These are phyloP conservation scores for Diaporthe citri DNA, from an alignment of 2,329 filamentous ascomycete genomes.

Conservation along the genomic window DNA sequence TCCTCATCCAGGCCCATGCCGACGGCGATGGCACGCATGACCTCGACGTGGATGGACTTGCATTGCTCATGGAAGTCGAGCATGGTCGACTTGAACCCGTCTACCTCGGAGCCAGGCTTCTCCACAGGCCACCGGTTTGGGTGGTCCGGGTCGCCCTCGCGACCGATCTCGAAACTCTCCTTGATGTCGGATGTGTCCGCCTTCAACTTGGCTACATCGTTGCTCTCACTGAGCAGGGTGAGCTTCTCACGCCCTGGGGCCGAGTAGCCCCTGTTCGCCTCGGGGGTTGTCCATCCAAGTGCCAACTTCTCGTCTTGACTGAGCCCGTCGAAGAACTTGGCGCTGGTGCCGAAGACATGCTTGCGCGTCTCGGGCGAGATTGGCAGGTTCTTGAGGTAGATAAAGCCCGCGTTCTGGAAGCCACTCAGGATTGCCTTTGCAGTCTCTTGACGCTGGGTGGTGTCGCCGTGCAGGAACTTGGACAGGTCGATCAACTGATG, in stretches of 20 bases:
- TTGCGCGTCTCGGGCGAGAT: constrained; percentile 71
- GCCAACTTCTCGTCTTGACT: constrained; percentile 72
- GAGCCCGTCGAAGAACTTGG: constrained; percentile 76
- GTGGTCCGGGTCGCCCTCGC: constrained; percentile 67
- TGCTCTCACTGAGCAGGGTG: constrained; percentile 64
- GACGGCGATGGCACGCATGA: constrained; percentile 89
- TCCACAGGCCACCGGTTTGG: constrained; percentile 83
- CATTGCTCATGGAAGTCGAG: constrained; percentile 79
- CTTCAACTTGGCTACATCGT: constrained; percentile 70
- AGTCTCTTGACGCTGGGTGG: constrained; percentile 70
- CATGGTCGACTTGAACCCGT: constrained; percentile 80
- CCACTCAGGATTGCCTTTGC: constrained; percentile 81
- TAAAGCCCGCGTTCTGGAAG: constrained; percentile 88
- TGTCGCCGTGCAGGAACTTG: constrained; percentile 74
- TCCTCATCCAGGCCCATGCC: constrained; percentile 78
- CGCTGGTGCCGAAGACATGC: constrained; percentile 75
- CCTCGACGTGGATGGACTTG: constrained; percentile 78
- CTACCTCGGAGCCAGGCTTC: constrained; percentile 58
- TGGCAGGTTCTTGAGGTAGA: constrained; percentile 87
- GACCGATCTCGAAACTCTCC: constrained; percentile 75
- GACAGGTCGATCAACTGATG: constrained; percentile 84
- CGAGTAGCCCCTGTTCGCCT: constrained; percentile 81
- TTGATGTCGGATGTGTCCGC: constrained; percentile 73
- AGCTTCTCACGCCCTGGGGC: constrained; percentile 79
- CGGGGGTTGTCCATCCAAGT: constrained; percentile 78